Conservation (phyloP, 2,329 filamentous ascomycete genomes). For the Lecanicillium sp. region DNA sequence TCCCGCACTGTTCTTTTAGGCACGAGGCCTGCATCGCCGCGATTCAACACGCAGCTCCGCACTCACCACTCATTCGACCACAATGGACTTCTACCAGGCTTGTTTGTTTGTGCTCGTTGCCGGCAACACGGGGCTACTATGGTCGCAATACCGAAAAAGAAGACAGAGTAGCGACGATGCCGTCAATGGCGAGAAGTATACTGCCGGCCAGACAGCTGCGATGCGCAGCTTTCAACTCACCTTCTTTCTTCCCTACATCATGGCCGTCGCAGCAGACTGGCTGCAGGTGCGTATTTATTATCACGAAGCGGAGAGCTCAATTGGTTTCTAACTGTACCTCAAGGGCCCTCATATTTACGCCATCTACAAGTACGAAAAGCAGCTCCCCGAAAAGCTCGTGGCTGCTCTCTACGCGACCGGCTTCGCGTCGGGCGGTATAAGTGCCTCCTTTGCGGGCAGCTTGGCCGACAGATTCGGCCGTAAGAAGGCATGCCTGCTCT, state of each 20-base stretch:
- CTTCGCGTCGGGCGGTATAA: conserved; percentile 40
- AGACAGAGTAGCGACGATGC: neutral
- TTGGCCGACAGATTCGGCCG: conserved; percentile 39
- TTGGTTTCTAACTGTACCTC: neutral
- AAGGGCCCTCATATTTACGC: conserved; percentile 43
- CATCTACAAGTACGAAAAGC: conserved; percentile 43
- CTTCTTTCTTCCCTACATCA: conserved; percentile 2
- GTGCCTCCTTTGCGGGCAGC: conserved; percentile 30
- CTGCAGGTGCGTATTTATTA: conserved; percentile 18
- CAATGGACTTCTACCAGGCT: conserved; percentile 3
- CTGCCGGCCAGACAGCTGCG: neutral
- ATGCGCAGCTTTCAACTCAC: conserved; percentile 3
- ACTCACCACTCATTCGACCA: neutral
- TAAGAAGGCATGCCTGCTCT: conserved; percentile 41
- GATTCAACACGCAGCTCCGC: neutral
- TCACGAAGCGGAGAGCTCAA: neutral
- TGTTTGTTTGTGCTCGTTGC: neutral
- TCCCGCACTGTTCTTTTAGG: too few species aligned
- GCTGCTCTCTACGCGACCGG: conserved; percentile 37
- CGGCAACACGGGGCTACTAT: neutral
- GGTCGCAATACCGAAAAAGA: neutral
- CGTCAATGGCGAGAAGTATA: neutral
- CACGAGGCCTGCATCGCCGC: neutral
- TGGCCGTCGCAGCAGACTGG: conserved; percentile 26
- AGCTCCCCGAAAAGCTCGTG: conserved; percentile 34